phyloP scores from a whole-genome alignment of 495 filamentous ascomycete species.

The Achaetomiella virescens region DNA sequence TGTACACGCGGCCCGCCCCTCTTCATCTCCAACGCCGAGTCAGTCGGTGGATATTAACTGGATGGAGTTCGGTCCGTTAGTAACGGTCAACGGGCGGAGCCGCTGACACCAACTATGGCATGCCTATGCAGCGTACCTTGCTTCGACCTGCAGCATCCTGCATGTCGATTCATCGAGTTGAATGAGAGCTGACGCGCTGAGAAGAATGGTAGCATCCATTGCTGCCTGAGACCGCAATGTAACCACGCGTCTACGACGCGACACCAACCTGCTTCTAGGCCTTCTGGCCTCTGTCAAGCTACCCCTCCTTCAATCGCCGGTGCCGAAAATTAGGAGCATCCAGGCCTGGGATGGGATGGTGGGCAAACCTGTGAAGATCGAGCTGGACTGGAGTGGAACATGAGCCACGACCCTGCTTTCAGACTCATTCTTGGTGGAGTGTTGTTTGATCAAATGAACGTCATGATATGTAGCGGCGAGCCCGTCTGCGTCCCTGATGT shows the following conservation, averaged over 20 bases:
- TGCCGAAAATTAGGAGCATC: background rate
- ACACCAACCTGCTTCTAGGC: background rate
- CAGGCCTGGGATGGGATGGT: background rate
- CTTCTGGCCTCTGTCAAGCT: background rate
- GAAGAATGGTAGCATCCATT: background rate
- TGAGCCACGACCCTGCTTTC: background rate
- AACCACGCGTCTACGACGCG: conserved; percentile 7
- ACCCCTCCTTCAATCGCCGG: background rate
- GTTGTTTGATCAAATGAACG: too few species aligned
- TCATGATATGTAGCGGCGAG: too few species aligned
- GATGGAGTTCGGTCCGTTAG: background rate
- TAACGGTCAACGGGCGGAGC: conserved; percentile 1
- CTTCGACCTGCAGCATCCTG: background rate
- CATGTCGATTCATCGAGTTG: background rate
- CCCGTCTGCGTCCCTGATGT: background rate
- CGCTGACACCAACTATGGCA: background rate
- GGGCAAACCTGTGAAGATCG: conserved; percentile 5
- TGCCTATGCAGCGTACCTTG: background rate
- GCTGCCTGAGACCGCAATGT: conserved; percentile 1
- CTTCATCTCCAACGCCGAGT: background rate
- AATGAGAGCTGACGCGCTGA: background rate
- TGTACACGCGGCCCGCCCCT: conserved; percentile 2
- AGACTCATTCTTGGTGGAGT: too few species aligned
- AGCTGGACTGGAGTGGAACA: conserved; percentile 4
- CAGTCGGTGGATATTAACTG: background rate